A percentile compares a stretch with the other conserved stretches of the same genome.
Conservation (phyloP, 2,329 filamentous ascomycete genomes). For the Daldinia eschscholtzii region DNA sequence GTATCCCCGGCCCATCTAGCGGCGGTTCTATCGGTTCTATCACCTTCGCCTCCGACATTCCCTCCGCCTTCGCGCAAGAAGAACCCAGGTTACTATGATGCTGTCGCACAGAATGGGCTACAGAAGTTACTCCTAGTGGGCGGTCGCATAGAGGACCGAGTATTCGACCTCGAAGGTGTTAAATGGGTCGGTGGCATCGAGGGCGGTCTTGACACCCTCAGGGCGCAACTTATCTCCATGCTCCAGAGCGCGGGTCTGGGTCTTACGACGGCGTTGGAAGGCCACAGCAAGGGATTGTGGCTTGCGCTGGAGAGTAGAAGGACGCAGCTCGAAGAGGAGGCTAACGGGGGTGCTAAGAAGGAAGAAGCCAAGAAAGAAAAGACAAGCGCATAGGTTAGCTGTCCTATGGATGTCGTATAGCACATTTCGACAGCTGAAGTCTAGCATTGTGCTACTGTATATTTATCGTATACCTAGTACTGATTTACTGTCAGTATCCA, state of each 20-base stretch:
- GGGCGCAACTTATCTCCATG: conserved; percentile 83
- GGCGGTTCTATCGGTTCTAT: conserved; percentile 81
- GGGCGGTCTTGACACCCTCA: conserved; percentile 83
- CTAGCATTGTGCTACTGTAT: conserved; percentile 13
- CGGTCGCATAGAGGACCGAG: conserved; percentile 85
- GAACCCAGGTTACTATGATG: conserved; percentile 85
- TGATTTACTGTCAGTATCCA: neutral
- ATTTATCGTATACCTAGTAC: conserved; percentile 16
- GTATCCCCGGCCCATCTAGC: conserved; percentile 89
- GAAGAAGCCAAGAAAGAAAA: conserved; percentile 44
- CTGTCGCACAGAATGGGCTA: conserved; percentile 81
- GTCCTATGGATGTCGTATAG: neutral
- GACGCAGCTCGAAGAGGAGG: conserved; percentile 82
- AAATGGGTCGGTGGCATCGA: conserved; percentile 78
- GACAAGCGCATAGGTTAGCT: conserved; percentile 40
- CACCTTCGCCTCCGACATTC: conserved; percentile 78
- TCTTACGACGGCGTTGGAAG: conserved; percentile 82
- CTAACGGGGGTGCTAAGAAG: conserved; percentile 52
- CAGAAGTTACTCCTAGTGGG: conserved; percentile 90
- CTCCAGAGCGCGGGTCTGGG: conserved; percentile 84
- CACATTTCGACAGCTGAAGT: neutral
- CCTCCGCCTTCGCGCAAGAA: conserved; percentile 81
- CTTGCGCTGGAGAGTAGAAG: conserved; percentile 87
- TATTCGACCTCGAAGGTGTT: conserved; percentile 81
- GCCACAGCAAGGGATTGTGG: conserved; percentile 84